Evolutionary conservation across 768 basidiomycete species (phyloP).

Genomic region (Clitopilus passeckerianus): DNA sequence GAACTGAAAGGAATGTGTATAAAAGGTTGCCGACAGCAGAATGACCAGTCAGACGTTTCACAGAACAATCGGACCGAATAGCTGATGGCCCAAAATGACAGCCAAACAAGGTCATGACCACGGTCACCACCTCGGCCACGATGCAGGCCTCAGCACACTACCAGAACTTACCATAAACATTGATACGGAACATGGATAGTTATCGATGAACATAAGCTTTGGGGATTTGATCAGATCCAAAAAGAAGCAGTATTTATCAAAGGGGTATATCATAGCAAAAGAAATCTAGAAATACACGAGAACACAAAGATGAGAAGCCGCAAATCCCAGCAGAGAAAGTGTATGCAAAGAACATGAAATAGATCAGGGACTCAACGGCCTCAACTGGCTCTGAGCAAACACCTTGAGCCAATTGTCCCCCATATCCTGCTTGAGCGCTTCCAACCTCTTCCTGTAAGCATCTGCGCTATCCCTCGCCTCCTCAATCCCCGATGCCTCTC

Average conservation of each 20-base stretch:
- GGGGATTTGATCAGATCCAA: neutral
- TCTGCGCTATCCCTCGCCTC: slow-evolving; percentile 51
- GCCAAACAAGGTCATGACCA: neutral
- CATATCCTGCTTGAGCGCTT: slow-evolving; percentile 81
- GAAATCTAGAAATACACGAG: neutral
- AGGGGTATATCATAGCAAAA: neutral
- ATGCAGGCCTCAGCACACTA: neutral
- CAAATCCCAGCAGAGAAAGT: neutral
- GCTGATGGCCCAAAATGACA: neutral
- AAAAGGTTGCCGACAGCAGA: neutral
- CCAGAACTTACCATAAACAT: neutral
- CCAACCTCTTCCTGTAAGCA: slow-evolving; percentile 71
- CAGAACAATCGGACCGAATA: neutral
- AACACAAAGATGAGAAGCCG: neutral
- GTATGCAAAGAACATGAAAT: neutral
- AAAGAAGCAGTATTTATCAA: neutral
- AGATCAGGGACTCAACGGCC: slow-evolving; percentile 7
- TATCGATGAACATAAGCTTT: neutral
- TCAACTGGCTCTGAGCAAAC: slow-evolving; percentile 55
- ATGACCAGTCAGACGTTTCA: neutral
- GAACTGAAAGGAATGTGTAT: neutral
- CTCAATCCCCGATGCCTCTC: slow-evolving; percentile 18
- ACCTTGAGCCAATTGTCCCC: slow-evolving; percentile 89
- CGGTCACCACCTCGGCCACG: neutral
- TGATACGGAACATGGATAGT: neutral